These are phyloP conservation scores for Haplographium delicatum DNA, from an alignment of 495 filamentous ascomycete genomes.

Conservation along the genomic window DNA sequence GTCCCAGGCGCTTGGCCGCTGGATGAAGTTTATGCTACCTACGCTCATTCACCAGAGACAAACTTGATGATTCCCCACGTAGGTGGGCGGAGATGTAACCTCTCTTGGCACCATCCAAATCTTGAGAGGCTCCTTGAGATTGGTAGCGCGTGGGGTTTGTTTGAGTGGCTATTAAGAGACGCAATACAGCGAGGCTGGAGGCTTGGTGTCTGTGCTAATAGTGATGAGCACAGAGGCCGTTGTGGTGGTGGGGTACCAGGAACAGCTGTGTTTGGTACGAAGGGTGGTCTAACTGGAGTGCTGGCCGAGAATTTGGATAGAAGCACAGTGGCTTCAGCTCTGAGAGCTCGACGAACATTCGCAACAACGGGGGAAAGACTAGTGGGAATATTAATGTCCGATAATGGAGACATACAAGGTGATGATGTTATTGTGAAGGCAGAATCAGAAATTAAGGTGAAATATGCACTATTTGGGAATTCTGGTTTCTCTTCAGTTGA, in stretches of 20 bases:
- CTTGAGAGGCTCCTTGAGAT: constrained; percentile 2
- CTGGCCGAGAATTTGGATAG: constrained; percentile 15
- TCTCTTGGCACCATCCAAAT: constrained; percentile 1
- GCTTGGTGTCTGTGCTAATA: constrained; percentile 1
- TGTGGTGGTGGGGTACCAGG: constrained; percentile 6
- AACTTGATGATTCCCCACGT: constrained; percentile 6
- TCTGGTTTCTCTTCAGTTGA: constrained; percentile 26
- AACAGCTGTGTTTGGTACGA: constrained; percentile 9
- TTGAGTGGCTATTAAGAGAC: constrained; percentile 4
- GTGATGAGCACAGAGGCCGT: constrained; percentile 2
- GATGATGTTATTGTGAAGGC: constrained; percentile 16
- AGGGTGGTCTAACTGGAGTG: constrained; percentile 26
- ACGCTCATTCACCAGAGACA: constrained; percentile 2
- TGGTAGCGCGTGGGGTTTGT: constrained; percentile 5
- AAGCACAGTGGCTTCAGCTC: constrained; percentile 14
- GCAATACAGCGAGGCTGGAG: constrained; percentile 1
- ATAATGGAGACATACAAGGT: constrained; percentile 17
- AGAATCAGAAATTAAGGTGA: constrained; percentile 7
- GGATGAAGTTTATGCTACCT: constrained; percentile 7
- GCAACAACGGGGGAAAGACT: constrained; percentile 28
- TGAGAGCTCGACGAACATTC: constrained; percentile 25
- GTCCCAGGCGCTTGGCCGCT: constrained; percentile 3
- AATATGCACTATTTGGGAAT: constrained; percentile 23
- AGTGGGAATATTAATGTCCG: constrained; percentile 19
- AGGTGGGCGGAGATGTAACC: constrained; percentile 3